Conservation (phyloP, 2,329 filamentous ascomycete species). For the Aspergillus ochraceus region DNA sequence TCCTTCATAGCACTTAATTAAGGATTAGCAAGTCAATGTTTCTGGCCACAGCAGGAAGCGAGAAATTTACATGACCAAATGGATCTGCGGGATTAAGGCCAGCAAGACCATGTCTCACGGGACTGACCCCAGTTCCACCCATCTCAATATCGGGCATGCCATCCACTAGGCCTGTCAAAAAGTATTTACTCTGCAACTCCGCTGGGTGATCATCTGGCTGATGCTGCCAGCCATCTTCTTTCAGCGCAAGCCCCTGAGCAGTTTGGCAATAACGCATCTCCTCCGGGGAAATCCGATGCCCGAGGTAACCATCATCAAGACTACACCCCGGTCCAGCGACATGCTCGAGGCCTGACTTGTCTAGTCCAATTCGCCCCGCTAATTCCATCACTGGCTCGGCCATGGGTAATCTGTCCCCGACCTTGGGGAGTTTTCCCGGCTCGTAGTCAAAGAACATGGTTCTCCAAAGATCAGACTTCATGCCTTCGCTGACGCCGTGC, state of each 20-base stretch:
- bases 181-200: slow-evolving; percentile 1
- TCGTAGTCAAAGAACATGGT: background rate
- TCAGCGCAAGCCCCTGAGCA: background rate
- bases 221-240: background rate
- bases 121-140: background rate
- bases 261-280: slow-evolving; percentile 6
- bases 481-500: background rate
- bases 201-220: background rate
- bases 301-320: background rate
- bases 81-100: background rate
- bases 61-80: background rate
- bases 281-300: background rate
- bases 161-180: slow-evolving; percentile 1
- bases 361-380: background rate
- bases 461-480: background rate
- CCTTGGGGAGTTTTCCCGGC: background rate
- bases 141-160: background rate
- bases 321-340: background rate
- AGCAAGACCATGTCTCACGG: background rate
- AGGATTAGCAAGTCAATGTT: background rate
- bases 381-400: background rate
- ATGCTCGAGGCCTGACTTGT: background rate
- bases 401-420: background rate
- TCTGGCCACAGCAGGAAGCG: background rate
- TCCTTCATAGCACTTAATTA: background rate